A percentile compares a stretch with the other conserved stretches of the same genome.
phyloP scores from a whole-genome alignment of 1,284 basidiomycete species.

The Puccinia triticina region DNA sequence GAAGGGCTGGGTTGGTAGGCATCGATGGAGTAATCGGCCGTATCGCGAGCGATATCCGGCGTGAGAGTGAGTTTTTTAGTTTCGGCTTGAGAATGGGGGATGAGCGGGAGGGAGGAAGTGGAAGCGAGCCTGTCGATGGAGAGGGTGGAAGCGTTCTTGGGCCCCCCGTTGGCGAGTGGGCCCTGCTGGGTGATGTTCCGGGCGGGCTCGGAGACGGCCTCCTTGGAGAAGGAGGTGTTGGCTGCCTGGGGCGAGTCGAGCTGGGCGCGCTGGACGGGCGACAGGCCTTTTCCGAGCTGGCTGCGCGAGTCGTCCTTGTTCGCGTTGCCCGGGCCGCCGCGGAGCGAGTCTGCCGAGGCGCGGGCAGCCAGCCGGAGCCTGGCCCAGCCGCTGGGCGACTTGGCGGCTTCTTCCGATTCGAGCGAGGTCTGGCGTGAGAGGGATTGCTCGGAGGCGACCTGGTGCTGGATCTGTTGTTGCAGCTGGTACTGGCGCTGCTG shows the following conservation, averaged over 20 bases:
- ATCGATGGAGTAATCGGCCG: not conserved
- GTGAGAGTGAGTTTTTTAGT: slow-evolving; percentile 51
- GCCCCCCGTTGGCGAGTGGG: slow-evolving; percentile 6
- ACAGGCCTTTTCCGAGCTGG: slow-evolving; percentile 45
- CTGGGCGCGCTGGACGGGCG: slow-evolving; percentile 45
- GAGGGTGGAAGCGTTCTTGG: not conserved
- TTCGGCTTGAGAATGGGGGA: slow-evolving; percentile 24
- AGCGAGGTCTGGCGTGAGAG: slow-evolving; percentile 7
- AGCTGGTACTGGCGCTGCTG: slow-evolving; percentile 56
- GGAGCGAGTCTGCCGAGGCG: slow-evolving; percentile 50
- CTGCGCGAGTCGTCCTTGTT: slow-evolving; percentile 50
- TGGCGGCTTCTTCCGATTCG: slow-evolving; percentile 16
- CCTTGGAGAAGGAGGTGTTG: too few species aligned
- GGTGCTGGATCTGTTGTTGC: slow-evolving; percentile 60
- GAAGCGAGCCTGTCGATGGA: slow-evolving; percentile 15
- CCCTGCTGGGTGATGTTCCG: not conserved
- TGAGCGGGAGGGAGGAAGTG: slow-evolving; percentile 6
- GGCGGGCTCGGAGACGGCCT: not conserved
- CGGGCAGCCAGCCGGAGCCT: slow-evolving; percentile 49
- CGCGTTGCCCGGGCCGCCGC: slow-evolving; percentile 15
- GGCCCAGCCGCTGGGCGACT: slow-evolving; percentile 40
- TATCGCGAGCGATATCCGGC: slow-evolving; percentile 46
- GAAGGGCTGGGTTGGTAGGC: slow-evolving; percentile 19
- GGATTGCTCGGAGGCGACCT: slow-evolving; percentile 57
- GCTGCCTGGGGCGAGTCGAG: slow-evolving; percentile 20